Evolutionary conservation across 176 grass and related monocot genomes (phyloP), one percentile per base, ranked within the genome.

Genomic region (Carex pumila): DNA sequence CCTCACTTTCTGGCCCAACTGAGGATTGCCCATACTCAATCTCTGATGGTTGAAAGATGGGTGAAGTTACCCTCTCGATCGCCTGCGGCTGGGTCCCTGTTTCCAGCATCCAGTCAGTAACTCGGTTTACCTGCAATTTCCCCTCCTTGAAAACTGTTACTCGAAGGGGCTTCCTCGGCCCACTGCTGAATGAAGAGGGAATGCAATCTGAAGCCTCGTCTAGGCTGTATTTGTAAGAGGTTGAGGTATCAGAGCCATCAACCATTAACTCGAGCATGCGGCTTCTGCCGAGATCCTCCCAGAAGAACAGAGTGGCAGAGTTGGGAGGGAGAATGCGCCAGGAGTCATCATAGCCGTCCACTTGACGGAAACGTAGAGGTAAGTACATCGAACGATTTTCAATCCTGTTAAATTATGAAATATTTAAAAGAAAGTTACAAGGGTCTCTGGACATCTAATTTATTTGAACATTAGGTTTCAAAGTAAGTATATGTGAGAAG

Each of bases 311-410:
- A 81, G 89, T 80, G 65, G 95, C 90, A 89, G 92, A 94, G 87
- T 98, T 95, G 37, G 95, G 92, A 73, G 86, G 80, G 41, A 98
- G 80, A 90, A 69, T 93, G 86, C 87, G 86, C 95, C 95, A 98
- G 9, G 91, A 89, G 83, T 90, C 84, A 88, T 93, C 91, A 83
- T 85, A 83, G 79, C 91, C 91, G 76, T 89, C 89, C 14, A 89
- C 86, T 91, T 98, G 95, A 45, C 95, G 95, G 79, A 95, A 90
- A 64, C 63, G 74, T 76, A 98, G n/a, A 87, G 89, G 92, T 86
- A 98, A 89, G 80, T 93, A 98, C 91, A 95, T 98, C 12, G 92
- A 98, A 57, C 92, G 95, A 85, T 98, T 98, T 88, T 98, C 95
- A 73, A 98, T 91, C 88, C 95, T 98, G 89, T 57, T 66, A 79